These are phyloP conservation scores for Chamaecyparis obtusa DNA, from an alignment of 75 land plant species.

Conservation along the genomic window DNA sequence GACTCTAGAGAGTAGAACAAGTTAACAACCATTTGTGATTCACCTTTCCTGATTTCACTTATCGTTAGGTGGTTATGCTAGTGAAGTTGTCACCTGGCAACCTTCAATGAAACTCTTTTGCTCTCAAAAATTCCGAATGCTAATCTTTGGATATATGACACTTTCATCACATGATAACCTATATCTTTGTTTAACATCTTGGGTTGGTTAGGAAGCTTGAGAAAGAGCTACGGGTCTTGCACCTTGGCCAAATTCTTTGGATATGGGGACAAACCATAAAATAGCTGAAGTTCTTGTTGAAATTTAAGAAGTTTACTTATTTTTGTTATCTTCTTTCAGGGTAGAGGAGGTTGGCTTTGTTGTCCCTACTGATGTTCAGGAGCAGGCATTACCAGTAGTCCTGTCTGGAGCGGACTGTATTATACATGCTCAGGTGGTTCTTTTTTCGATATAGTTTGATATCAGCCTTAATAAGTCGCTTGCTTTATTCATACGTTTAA, in stretches of 20 bases:
- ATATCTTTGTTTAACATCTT: not conserved
- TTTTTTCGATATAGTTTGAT: not conserved
- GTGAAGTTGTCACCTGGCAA: not conserved
- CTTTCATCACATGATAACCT: not conserved
- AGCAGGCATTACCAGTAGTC: constrained; percentile 65
- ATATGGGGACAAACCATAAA: not conserved
- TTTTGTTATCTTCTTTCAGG: constrained; percentile 1
- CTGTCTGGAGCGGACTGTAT: constrained; percentile 77
- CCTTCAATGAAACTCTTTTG: not conserved
- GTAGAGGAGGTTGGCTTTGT: constrained; percentile 32
- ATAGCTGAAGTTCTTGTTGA: not conserved
- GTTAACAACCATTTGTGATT: not conserved
- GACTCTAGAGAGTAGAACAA: not conserved
- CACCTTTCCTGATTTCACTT: not conserved
- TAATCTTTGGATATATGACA: not conserved
- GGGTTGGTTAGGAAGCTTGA: not conserved
- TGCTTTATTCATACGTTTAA: not conserved
- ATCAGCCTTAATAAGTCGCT: not conserved
- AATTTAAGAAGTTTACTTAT: not conserved
- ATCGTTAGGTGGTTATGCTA: not conserved
- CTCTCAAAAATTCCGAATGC: not conserved
- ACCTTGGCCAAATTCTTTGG: constrained; percentile 1
- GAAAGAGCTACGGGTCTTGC: not conserved
- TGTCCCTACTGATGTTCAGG: constrained; percentile 75
- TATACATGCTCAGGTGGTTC: constrained; percentile 87